Percentiles rank a stretch among this genome's conserved stretches.
These are phyloP conservation scores for Pseudogymnoascus sp. DNA, from an alignment of 2,329 filamentous ascomycete genomes.

Conservation along the genomic window DNA sequence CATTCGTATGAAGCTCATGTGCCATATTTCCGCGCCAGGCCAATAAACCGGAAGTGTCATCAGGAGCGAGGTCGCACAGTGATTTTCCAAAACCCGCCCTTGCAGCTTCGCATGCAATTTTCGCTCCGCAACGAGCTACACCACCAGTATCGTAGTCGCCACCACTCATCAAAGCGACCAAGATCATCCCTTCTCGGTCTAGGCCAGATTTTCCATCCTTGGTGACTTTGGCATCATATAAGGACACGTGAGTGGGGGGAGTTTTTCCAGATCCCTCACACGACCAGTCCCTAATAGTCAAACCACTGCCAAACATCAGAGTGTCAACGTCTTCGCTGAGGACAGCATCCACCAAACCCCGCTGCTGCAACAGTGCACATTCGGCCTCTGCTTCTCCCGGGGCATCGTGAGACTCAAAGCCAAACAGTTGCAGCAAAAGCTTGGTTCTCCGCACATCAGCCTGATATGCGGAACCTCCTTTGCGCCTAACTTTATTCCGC, in stretches of 20 bases:
- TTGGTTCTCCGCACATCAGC: constrained; percentile 59
- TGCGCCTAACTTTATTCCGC: constrained; percentile 66
- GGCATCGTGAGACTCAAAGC: constrained; percentile 75
- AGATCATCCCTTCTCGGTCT: constrained; percentile 81
- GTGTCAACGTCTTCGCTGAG: constrained; percentile 96
- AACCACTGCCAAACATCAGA: constrained; percentile 87
- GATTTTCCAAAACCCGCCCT: constrained; percentile 76
- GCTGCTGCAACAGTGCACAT: constrained; percentile 75
- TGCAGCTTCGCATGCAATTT: constrained; percentile 83
- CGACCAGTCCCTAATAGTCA: constrained; percentile 76
- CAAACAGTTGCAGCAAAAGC: constrained; percentile 74
- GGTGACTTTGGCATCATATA: constrained; percentile 62
- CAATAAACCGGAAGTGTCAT: constrained; percentile 51
- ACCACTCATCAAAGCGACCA: constrained; percentile 90
- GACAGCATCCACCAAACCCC: constrained; percentile 83
- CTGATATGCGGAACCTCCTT: constrained; percentile 59
- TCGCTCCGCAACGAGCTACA: constrained; percentile 78
- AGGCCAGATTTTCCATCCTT: constrained; percentile 48
- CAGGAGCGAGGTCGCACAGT: constrained; percentile 57
- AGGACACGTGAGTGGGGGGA: constrained; percentile 73
- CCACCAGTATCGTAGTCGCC: constrained; percentile 90
- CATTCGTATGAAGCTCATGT: constrained; percentile 75
- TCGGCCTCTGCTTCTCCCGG: constrained; percentile 95
- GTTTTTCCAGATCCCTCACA: constrained; percentile 59
- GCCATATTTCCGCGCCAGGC: constrained; percentile 66